Evolutionary conservation across 345 rosid species (phyloP).

Genomic region (Rubroshorea leprosula): DNA sequence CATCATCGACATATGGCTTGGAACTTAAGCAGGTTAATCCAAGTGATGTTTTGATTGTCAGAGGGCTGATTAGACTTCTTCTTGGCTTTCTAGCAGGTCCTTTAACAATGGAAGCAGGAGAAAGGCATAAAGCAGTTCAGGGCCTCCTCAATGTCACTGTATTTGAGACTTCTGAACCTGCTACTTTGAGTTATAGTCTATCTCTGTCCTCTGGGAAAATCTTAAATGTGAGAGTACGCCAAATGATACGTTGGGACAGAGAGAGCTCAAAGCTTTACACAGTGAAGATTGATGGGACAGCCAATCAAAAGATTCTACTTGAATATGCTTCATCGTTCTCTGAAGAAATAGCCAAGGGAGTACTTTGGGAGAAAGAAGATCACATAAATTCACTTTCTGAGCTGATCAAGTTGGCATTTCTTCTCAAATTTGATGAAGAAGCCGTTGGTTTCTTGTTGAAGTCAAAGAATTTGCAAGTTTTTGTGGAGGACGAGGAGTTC

Average conservation of each 20-base stretch:
- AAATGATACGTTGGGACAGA: constrained; percentile 53
- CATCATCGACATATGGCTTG: constrained; percentile 16
- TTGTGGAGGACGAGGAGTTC: too few relatives aligned
- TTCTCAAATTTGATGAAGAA: constrained; percentile 42
- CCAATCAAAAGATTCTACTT: constrained; percentile 29
- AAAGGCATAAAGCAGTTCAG: constrained; percentile 40
- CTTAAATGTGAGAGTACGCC: constrained; percentile 18
- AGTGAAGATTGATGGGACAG: constrained; percentile 35
- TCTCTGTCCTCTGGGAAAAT: constrained; percentile 33
- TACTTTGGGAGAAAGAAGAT: constrained; percentile 50
- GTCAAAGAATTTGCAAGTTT: constrained; percentile 47
- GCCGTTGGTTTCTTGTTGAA: constrained; percentile 48
- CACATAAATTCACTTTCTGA: constrained; percentile 34
- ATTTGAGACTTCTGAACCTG: constrained; percentile 32
- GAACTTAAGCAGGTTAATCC: constrained; percentile 22
- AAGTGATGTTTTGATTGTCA: constrained; percentile 24
- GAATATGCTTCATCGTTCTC: constrained; percentile 51
- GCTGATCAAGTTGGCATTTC: constrained; percentile 51
- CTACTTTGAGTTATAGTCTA: constrained; percentile 31
- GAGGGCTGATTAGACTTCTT: constrained; percentile 42
- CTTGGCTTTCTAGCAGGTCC: constrained; percentile 58
- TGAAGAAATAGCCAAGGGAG: constrained; percentile 45
- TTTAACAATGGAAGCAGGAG: constrained; percentile 34
- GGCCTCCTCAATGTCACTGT: constrained; percentile 33
- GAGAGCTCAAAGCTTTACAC: constrained; percentile 31